Conservation (phyloP, 306 rosid species). For the Gillenia trifoliata region DNA sequence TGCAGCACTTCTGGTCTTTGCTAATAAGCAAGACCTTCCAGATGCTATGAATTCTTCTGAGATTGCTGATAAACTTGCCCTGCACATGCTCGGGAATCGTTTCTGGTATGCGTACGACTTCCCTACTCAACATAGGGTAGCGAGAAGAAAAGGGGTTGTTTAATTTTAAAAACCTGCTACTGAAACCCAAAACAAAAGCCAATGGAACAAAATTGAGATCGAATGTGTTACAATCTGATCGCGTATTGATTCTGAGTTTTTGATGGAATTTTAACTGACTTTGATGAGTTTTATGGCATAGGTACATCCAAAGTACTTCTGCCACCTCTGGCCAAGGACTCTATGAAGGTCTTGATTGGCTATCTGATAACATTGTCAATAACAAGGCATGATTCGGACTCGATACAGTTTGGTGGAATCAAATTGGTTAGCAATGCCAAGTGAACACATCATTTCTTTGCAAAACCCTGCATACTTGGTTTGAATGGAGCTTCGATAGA, state of each 20-base stretch:
- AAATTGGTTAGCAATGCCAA: background rate
- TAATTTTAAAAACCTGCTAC: background rate
- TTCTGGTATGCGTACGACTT: slow-evolving; percentile 26
- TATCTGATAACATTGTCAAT: slow-evolving; percentile 16
- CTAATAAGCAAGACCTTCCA: slow-evolving; percentile 51
- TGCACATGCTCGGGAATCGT: slow-evolving; percentile 29
- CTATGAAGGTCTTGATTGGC: slow-evolving; percentile 44
- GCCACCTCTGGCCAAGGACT: slow-evolving; percentile 45
- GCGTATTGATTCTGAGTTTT: background rate
- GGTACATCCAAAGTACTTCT: slow-evolving; percentile 40
- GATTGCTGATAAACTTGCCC: slow-evolving; percentile 40
- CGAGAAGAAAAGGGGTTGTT: too few species aligned
- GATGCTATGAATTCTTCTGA: slow-evolving; percentile 33
- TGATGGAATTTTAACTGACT: background rate
- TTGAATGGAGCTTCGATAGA: background rate
- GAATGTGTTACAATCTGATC: background rate
- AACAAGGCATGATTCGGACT: background rate
- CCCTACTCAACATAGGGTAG: too few species aligned
- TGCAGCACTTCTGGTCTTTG: slow-evolving; percentile 36
- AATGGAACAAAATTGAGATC: background rate
- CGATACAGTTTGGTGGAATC: background rate
- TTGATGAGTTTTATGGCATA: slow-evolving; percentile 5
- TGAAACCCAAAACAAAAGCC: background rate
- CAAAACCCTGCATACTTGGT: background rate
- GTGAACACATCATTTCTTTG: background rate